Percentiles rank a stretch among this genome's conserved stretches.
Conservation (phyloP, 2,329 filamentous ascomycete genomes). For the Grosmannia penicillata region DNA sequence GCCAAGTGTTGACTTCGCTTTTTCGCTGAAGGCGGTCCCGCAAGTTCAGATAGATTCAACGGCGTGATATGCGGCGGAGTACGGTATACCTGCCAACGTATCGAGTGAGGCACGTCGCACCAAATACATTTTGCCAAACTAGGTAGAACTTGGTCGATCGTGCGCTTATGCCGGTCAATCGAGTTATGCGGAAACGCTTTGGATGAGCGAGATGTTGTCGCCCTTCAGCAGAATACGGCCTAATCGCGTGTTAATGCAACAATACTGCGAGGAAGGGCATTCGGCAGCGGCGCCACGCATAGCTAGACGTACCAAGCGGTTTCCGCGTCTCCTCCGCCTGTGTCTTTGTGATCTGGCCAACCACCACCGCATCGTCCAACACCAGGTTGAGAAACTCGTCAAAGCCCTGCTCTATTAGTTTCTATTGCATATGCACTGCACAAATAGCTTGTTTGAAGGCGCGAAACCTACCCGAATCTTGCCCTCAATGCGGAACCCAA, state of each 20-base stretch:
- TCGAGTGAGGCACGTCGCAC: too few relatives aligned
- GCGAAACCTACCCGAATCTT: conserved; percentile 64
- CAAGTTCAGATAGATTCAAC: too few relatives aligned
- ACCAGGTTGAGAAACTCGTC: conserved; percentile 99
- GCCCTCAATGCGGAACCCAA: conserved; percentile 85
- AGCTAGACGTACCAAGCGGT: conserved; percentile 48
- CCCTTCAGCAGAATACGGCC: conserved; percentile 79
- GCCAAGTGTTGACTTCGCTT: too few relatives aligned
- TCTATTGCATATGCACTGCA: background rate
- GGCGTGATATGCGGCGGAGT: too few relatives aligned
- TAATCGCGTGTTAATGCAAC: conserved; percentile 23
- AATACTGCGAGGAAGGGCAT: background rate
- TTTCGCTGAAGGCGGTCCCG: too few relatives aligned
- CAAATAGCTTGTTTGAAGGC: background rate
- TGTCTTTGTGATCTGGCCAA: conserved; percentile 69
- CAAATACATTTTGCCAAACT: too few relatives aligned
- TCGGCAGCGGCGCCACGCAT: too few relatives aligned
- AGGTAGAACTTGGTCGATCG: too few relatives aligned
- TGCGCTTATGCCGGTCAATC: too few relatives aligned
- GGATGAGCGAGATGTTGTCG: conserved; percentile 76
- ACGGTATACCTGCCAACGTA: too few relatives aligned
- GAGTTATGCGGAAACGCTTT: conserved; percentile 24
- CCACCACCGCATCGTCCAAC: conserved; percentile 78
- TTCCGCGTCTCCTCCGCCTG: conserved; percentile 63
- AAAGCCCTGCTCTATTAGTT: conserved; percentile 53